phyloP scores from a whole-genome alignment of 2,329 filamentous ascomycete genomes.

The Colletotrichum tropicicola region DNA sequence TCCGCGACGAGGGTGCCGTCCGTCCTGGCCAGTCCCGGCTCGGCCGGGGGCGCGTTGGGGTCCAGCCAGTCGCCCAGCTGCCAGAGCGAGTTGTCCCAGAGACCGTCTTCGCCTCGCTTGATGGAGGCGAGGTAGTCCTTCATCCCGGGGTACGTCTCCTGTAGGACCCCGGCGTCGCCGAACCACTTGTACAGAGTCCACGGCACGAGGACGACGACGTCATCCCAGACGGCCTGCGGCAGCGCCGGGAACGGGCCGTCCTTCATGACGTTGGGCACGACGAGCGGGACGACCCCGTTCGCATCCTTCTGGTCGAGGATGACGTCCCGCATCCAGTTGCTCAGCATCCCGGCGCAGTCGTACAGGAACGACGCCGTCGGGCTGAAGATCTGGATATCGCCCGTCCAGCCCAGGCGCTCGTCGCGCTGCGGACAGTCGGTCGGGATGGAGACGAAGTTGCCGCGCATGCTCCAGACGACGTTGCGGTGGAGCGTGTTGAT shows the following conservation, averaged over 20 bases:
- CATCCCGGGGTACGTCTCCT: slow-evolving; percentile 48
- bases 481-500: slow-evolving; percentile 65
- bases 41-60: slow-evolving; percentile 51
- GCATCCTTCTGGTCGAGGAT: slow-evolving; percentile 42
- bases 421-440: slow-evolving; percentile 67
- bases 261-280: slow-evolving; percentile 39
- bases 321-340: slow-evolving; percentile 59
- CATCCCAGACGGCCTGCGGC: slow-evolving; percentile 52
- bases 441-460: slow-evolving; percentile 65
- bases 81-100: slow-evolving; percentile 47
- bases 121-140: slow-evolving; percentile 48
- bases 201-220: slow-evolving; percentile 48
- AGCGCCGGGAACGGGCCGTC: slow-evolving; percentile 30
- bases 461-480: slow-evolving; percentile 63
- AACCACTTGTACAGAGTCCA: slow-evolving; percentile 49
- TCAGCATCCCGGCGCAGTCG: slow-evolving; percentile 58
- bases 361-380: slow-evolving; percentile 63
- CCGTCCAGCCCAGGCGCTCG: slow-evolving; percentile 63
- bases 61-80: slow-evolving; percentile 60
- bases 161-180: slow-evolving; percentile 45
- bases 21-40: slow-evolving; percentile 49
- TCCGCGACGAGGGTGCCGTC: slow-evolving; percentile 52
- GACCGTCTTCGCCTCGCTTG: slow-evolving; percentile 39
- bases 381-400: slow-evolving; percentile 58
- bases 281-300: slow-evolving; percentile 41